Evolutionary conservation across 495 filamentous ascomycete genomes (phyloP).

Genomic region (Penicillium malachiteum): DNA sequence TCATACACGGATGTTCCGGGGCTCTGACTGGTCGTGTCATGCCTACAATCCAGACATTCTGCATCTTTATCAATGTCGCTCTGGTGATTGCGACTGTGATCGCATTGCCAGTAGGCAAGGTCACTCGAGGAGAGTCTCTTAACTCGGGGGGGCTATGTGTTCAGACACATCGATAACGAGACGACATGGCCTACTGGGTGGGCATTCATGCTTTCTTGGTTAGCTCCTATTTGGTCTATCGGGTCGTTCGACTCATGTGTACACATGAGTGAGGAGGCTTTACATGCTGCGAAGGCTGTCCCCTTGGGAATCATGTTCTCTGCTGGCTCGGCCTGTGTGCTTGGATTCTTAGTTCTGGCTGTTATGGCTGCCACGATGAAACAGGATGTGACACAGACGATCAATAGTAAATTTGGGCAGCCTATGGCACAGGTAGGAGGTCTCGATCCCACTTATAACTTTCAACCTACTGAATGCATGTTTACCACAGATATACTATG

Average conservation of each 20-base stretch:
- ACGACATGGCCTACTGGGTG: constrained; percentile 61
- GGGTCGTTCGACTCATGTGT: constrained; percentile 54
- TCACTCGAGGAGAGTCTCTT: constrained; percentile 26
- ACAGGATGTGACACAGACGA: constrained; percentile 27
- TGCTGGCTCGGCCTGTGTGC: constrained; percentile 29
- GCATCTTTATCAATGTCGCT: constrained; percentile 60
- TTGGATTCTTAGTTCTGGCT: constrained; percentile 57
- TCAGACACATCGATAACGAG: constrained; percentile 47
- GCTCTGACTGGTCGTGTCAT: constrained; percentile 55
- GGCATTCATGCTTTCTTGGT: constrained; percentile 66
- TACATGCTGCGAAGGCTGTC: constrained; percentile 60
- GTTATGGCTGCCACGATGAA: constrained; percentile 44
- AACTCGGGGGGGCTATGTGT: constrained; percentile 42
- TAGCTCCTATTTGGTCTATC: constrained; percentile 67
- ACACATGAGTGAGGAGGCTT: constrained; percentile 64
- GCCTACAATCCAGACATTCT: constrained; percentile 63
- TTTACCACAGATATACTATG: constrained; percentile 42
- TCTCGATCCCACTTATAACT: neutral
- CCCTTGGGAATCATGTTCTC: constrained; percentile 58
- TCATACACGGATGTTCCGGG: constrained; percentile 56
- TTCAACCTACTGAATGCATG: neutral
- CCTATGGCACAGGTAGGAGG: constrained; percentile 43
- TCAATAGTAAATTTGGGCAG: constrained; percentile 36
- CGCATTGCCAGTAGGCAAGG: constrained; percentile 61
- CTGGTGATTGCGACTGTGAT: constrained; percentile 65